Conservation (phyloP, 2,329 filamentous ascomycete species). For the Paecilomyces niveus region DNA sequence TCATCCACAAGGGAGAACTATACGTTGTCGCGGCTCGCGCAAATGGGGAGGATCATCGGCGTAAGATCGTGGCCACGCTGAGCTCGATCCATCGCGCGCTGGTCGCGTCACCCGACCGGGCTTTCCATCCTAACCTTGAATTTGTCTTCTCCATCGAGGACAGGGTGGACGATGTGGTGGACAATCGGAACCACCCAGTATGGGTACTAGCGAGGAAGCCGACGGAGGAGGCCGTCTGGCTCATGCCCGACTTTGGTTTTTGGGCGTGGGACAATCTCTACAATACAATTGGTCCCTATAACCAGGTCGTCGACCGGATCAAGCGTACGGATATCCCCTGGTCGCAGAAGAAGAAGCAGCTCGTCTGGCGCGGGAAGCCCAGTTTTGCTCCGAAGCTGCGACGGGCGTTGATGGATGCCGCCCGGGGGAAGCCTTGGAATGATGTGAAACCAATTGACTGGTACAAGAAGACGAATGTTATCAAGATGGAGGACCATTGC, state of each 20-base stretch:
- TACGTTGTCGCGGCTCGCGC: conserved; percentile 23
- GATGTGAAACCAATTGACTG: conserved; percentile 40
- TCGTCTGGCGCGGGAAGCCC: conserved; percentile 45
- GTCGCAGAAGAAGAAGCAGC: conserved; percentile 31
- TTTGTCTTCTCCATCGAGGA: conserved; percentile 40
- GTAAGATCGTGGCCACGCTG: conserved; percentile 35
- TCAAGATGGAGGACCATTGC: conserved; percentile 47
- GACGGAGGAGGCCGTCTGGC: conserved; percentile 38
- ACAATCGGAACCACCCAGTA: conserved; percentile 23
- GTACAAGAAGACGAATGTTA: conserved; percentile 33
- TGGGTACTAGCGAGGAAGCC: conserved; percentile 38
- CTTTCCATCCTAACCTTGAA: conserved; percentile 37
- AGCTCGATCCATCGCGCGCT: conserved; percentile 45
- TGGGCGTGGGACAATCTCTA: conserved; percentile 41
- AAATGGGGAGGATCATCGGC: conserved; percentile 29
- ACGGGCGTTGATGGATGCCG: conserved; percentile 31
- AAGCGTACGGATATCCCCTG: conserved; percentile 21
- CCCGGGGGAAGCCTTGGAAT: conserved; percentile 38
- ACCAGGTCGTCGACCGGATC: conserved; percentile 28
- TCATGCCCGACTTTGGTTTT: conserved; percentile 48
- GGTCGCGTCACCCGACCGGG: conserved; percentile 26
- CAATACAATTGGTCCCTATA: conserved; percentile 28
- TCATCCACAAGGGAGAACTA: conserved; percentile 25
- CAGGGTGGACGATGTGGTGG: conserved; percentile 37
- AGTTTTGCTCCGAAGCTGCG: conserved; percentile 36